Evolutionary conservation across 495 filamentous ascomycete genomes (phyloP).

Genomic region (Daldinia decipiens): DNA sequence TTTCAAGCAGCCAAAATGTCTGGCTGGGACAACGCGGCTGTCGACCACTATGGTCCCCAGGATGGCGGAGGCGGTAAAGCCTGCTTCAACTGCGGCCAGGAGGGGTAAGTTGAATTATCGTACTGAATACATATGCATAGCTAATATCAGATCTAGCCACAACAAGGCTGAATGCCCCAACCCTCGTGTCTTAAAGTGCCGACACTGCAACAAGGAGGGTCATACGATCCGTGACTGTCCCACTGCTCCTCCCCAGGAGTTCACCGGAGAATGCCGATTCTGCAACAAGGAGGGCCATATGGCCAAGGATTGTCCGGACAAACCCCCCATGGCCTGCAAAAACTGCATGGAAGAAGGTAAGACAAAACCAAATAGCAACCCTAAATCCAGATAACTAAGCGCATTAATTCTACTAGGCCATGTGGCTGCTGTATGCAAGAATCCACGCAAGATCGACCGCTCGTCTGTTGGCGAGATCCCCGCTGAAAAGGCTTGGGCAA

Average conservation of each 20-base stretch:
- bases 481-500: conserved; percentile 75
- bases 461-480: conserved; percentile 65
- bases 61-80: conserved; percentile 60
- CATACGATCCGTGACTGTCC: conserved; percentile 76
- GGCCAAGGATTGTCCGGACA: conserved; percentile 73
- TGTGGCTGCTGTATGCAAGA: conserved; percentile 69
- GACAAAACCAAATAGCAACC: conserved; percentile 9
- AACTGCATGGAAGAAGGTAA: conserved; percentile 80
- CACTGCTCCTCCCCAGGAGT: conserved; percentile 54
- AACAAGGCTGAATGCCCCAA: conserved; percentile 62
- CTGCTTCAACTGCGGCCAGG: conserved; percentile 84
- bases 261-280: conserved; percentile 72
- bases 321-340: conserved; percentile 70
- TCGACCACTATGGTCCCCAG: conserved; percentile 45
- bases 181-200: conserved; percentile 49
- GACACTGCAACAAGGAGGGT: conserved; percentile 60
- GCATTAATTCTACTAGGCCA: conserved; percentile 65
- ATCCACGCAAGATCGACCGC: conserved; percentile 73
- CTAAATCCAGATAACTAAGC: conserved; percentile 10
- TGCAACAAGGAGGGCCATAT: conserved; percentile 80
- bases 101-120: conserved; percentile 64
- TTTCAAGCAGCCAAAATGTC: neutral
- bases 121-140: conserved; percentile 2
- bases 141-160: conserved; percentile 52
- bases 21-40: neutral